Base-by-base conservation (phyloP, 176 grass and related monocot species). In the Pontederia paniculata region DNA sequence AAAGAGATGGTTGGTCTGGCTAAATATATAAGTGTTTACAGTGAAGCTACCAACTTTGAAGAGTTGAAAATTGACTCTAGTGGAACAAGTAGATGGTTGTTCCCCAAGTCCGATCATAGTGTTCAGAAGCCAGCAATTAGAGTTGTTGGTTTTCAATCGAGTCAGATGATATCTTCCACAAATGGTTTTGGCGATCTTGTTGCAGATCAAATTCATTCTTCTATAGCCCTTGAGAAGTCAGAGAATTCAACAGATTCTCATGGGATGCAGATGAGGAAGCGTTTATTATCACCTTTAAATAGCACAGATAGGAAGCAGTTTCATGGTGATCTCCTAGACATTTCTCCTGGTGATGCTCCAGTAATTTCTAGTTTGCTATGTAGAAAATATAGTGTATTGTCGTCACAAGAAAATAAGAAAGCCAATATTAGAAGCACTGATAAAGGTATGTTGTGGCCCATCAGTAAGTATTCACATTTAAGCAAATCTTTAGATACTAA, bases 111-210 rank as follows among this genome's bases (percentile, higher is more conserved):
- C n/a, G 41, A 49, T 59, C 58, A 68, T 44, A 21, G 16, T 72
- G 48, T 57, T 54, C 86, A 78, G 49, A 66, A 54, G 18, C 81
- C 86, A 69, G 77, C 60, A 60, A 23, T 79, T 76, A 75, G 93
- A 45, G 72, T 97, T 42, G 55, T 90, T 64, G 93, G 93, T 52
- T 97, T 97, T 70, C 74, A 90, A 79, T 82, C 93, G 59, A 53
- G 55, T 61, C 37, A 69, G 17, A 25, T 65, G 22, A 51, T 48
- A 8, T 54, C 16, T 59, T 70, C 68, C 0, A 19, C 48, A 0
- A 12, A 44, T 57, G 68, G 70, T 42, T 64, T 80, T 51, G 79
- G 73, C 62, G 52, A n/a, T 45, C 23, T 65, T 53, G 67, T 63
- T 65, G 63, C 46, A 52, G 68, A 79, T 21, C 66, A 81, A 47